A percentile compares a stretch with the other conserved stretches of the same genome.
Evolutionary conservation across 495 filamentous ascomycete species (phyloP).

Genomic region (Penicillium bialowiezense): DNA sequence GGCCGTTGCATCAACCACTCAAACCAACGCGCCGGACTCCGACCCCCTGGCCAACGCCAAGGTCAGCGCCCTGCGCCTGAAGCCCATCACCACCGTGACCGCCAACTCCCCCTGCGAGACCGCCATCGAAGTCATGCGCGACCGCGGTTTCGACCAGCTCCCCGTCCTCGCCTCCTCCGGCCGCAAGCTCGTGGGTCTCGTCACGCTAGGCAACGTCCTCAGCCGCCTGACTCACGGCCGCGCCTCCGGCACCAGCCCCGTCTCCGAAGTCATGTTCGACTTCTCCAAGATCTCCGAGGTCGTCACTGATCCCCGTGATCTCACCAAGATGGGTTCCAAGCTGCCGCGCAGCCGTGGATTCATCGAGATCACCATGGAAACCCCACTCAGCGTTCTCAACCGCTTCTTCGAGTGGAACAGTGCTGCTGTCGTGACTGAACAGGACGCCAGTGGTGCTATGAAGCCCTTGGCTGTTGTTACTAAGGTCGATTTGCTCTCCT

Average conservation of each 20-base stretch:
- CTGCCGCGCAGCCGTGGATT: slow-evolving; percentile 61
- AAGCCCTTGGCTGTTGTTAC: slow-evolving; percentile 90
- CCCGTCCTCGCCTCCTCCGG: slow-evolving; percentile 73
- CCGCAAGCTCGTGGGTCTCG: slow-evolving; percentile 77
- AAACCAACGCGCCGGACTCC: slow-evolving; percentile 25
- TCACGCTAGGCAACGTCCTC: slow-evolving; percentile 93
- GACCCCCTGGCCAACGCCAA: slow-evolving; percentile 71
- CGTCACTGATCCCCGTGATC: slow-evolving; percentile 74
- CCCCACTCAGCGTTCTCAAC: slow-evolving; percentile 75
- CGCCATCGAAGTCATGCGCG: slow-evolving; percentile 94
- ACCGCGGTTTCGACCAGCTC: slow-evolving; percentile 94
- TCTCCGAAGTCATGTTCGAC: slow-evolving; percentile 93
- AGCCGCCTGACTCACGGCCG: slow-evolving; percentile 81
- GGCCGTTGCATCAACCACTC: slow-evolving; percentile 45
- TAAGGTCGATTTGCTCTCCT: slow-evolving; percentile 93
- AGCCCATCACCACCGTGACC: slow-evolving; percentile 83
- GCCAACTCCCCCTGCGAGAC: slow-evolving; percentile 67
- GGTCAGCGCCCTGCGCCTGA: slow-evolving; percentile 76
- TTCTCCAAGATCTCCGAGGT: slow-evolving; percentile 83
- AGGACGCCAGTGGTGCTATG: slow-evolving; percentile 52
- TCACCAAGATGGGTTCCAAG: slow-evolving; percentile 32
- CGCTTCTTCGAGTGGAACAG: slow-evolving; percentile 98
- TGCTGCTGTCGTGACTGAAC: slow-evolving; percentile 88
- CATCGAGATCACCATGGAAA: slow-evolving; percentile 90
- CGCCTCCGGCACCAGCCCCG: slow-evolving; percentile 64